Conservation (phyloP, 2,329 filamentous ascomycete species). For the Chrysoporthe austroafricana region DNA sequence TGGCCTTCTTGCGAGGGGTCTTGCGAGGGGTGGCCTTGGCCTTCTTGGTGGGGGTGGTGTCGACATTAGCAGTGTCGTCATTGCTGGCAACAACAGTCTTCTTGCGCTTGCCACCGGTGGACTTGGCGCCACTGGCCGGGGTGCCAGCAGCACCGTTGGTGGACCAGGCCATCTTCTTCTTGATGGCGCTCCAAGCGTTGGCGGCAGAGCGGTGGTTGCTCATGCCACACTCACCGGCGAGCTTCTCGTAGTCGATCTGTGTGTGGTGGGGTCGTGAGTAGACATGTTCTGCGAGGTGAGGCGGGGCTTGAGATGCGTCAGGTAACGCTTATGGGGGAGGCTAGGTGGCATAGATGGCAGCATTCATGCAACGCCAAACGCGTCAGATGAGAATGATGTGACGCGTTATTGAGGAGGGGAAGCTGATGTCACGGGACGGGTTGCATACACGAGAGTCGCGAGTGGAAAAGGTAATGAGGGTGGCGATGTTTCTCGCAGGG, state of each 20-base stretch:
- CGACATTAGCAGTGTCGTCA: neutral
- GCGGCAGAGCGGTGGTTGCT: conserved; percentile 24
- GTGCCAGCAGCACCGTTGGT: neutral
- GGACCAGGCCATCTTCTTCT: conserved; percentile 27
- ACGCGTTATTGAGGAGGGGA: neutral
- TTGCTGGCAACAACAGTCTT: neutral
- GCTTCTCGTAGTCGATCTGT: conserved; percentile 44
- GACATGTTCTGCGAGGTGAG: neutral
- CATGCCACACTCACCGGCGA: conserved; percentile 59
- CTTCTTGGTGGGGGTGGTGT: conserved; percentile 7
- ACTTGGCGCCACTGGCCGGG: neutral
- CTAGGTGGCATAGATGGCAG: neutral
- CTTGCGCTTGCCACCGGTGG: conserved; percentile 25
- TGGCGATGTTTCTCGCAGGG: neutral
- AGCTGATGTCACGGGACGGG: neutral
- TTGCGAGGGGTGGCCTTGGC: conserved; percentile 1
- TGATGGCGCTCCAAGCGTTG: conserved; percentile 28
- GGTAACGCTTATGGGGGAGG: neutral
- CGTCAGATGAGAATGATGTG: neutral
- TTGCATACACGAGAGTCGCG: too few relatives aligned
- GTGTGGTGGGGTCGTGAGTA: neutral
- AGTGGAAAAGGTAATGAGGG: neutral
- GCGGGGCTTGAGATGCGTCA: neutral
- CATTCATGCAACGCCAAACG: neutral
- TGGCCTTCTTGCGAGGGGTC: conserved; percentile 6